Evolutionary conservation across 768 basidiomycete species (phyloP), one percentile per base, ranked within the genome.

Genomic region (Pleurotus eryngii): DNA sequence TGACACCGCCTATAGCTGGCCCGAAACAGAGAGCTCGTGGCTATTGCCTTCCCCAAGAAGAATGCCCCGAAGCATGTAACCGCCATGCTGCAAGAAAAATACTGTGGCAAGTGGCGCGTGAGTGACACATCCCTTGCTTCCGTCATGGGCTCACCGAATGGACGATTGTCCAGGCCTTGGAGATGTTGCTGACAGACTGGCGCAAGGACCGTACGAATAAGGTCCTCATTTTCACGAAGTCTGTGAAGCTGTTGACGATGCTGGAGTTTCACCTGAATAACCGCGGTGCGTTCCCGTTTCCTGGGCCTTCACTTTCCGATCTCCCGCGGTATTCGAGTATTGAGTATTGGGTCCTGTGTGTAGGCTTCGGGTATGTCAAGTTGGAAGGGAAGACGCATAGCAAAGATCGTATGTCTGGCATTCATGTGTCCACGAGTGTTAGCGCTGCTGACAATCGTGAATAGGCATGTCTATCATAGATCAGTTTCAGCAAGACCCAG

Each of bases 201-300:
- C 80, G 81, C 64, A 81, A 81, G 62, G 84, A 86, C 47, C 64
- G 64, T 5, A 76, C 80, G 0, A 95, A 91, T 72, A 98, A 97
- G 72, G 92, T 97, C 40, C 76, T 98, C 43, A 86, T 98, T 57
- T 98, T 98, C 72, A 95, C 94, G 2, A 94, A 94, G 68, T 90
- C 92, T 1, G 91, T 95, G 56, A 93, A 95, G 68, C 73, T 98
- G 22, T 76, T 98, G 11, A 87, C 90, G 15, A 92, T 95, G 85
- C 72, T 97, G 24, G 83, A 89, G 37, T 88, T 83, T 63, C 89
- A 91, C 68, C 78, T 95, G 11, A 75, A 74, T n/a, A 73, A 71
- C 8, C 73, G 73, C 66, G 71, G 89, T 88, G 43, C 48, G 75
- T 64, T 48, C 24, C 22, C 18, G 22, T 7, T 9, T 12, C 50